phyloP scores from a whole-genome alignment of 1,284 basidiomycete species.

The Exobasidium rhododendri region DNA sequence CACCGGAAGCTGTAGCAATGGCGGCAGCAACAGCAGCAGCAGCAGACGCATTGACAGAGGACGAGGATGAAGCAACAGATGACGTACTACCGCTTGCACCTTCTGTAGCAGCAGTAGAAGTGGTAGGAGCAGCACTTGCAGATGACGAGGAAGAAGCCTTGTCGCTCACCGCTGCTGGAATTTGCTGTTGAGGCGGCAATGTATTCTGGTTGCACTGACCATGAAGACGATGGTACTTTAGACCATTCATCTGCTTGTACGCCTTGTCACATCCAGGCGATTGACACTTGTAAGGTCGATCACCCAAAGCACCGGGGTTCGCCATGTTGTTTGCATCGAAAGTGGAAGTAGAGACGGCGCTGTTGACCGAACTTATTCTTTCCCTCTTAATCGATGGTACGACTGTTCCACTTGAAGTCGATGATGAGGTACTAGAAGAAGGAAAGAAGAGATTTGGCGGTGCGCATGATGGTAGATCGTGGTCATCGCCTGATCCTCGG shows the following conservation, averaged over 20 bases:
- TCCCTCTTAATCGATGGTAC: constrained; percentile 47
- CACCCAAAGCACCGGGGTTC: constrained; percentile 24
- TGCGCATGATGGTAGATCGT: constrained; percentile 53
- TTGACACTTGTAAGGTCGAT: constrained; percentile 92
- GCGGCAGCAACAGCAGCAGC: neutral
- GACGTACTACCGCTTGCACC: too few relatives aligned
- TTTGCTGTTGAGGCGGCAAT: constrained; percentile 14
- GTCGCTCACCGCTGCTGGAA: constrained; percentile 4
- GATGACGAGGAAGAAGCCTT: too few relatives aligned
- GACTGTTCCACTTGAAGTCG: constrained; percentile 17
- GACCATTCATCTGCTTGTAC: constrained; percentile 93
- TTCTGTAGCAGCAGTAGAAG: neutral
- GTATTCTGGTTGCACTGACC: constrained; percentile 67
- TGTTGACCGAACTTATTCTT: constrained; percentile 27
- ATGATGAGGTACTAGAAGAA: constrained; percentile 28
- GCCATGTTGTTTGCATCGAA: neutral
- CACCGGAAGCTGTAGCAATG: constrained; percentile 9
- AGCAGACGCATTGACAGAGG: neutral
- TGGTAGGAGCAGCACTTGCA: neutral
- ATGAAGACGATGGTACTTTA: constrained; percentile 95
- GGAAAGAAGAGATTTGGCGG: constrained; percentile 55
- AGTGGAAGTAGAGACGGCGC: constrained; percentile 4
- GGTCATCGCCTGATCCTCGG: constrained; percentile 37
- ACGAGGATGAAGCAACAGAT: neutral
- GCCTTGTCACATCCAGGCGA: constrained; percentile 96